These are phyloP conservation scores for Abrus pulchellus DNA, from an alignment of 306 rosid species.

Conservation along the genomic window DNA sequence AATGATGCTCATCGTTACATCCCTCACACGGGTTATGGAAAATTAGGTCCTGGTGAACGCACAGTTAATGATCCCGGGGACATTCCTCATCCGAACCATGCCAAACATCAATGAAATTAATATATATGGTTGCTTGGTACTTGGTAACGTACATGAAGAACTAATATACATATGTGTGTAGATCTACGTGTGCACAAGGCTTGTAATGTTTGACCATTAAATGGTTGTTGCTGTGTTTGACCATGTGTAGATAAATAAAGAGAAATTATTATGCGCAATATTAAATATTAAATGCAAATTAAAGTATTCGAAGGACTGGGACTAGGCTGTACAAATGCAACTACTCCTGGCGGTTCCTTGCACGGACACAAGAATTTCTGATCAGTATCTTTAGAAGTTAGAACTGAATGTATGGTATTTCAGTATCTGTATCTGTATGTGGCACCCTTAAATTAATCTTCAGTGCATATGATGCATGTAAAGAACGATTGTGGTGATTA, in stretches of 20 bases:
- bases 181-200: too few species aligned
- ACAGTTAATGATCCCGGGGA: not conserved
- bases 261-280: not conserved
- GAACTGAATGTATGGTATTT: not conserved
- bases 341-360: not conserved
- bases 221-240: not conserved
- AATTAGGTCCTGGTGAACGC: not conserved
- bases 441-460: not conserved
- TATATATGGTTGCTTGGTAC: not conserved
- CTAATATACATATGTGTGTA: not conserved
- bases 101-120: constrained; percentile 18
- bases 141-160: too few species aligned
- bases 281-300: too few species aligned
- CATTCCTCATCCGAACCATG: not conserved
- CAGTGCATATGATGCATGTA: not conserved
- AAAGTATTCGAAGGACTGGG: too few species aligned
- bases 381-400: not conserved
- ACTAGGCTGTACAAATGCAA: too few species aligned
- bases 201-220: not conserved
- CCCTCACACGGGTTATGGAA: constrained; percentile 46
- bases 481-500: not conserved
- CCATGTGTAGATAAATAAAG: not conserved
- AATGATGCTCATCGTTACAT: constrained; percentile 49
- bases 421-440: not conserved
- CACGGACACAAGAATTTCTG: not conserved